A percentile compares a stretch with the other conserved stretches of the same genome.
Conservation (phyloP, 1,284 basidiomycete genomes). For the Mycocalia duriaeana region DNA sequence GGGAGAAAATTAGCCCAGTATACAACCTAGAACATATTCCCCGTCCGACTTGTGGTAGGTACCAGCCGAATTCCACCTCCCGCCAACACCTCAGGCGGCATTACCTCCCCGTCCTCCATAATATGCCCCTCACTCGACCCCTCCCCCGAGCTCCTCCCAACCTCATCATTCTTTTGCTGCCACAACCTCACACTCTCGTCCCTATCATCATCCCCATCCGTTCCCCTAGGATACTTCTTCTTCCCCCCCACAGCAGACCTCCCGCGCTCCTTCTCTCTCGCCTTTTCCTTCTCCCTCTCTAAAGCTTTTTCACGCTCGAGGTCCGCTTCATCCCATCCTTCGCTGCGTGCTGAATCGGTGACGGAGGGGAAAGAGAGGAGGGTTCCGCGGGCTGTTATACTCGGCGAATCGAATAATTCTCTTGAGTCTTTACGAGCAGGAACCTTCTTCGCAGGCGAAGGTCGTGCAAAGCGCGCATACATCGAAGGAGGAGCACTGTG, state of each 20-base stretch:
- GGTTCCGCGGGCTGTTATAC: constrained; percentile 24
- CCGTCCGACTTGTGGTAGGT: not conserved
- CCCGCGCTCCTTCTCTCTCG: constrained; percentile 20
- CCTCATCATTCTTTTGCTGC: constrained; percentile 19
- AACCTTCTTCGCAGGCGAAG: constrained; percentile 6
- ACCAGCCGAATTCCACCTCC: constrained; percentile 14
- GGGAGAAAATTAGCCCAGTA: not conserved
- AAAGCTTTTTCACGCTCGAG: constrained; percentile 8
- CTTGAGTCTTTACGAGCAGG: constrained; percentile 27
- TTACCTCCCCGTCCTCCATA: constrained; percentile 10
- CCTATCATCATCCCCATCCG: constrained; percentile 30
- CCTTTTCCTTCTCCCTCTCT: constrained; percentile 14
- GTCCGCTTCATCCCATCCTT: constrained; percentile 28
- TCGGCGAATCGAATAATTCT: constrained; percentile 27
- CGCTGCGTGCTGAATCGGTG: constrained; percentile 41
- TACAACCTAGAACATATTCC: not conserved
- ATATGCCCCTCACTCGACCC: too few species aligned
- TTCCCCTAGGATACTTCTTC: constrained; percentile 34
- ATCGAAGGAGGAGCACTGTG: constrained; percentile 41
- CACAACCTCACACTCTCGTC: constrained; percentile 37
- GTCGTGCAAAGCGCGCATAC: constrained; percentile 22
- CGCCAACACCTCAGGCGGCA: constrained; percentile 9
- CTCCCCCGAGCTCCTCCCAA: too few species aligned
- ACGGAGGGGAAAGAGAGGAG: constrained; percentile 42
- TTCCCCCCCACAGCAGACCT: too few species aligned